phyloP scores from a whole-genome alignment of 495 filamentous ascomycete species.

The Aspergillus asperescens region DNA sequence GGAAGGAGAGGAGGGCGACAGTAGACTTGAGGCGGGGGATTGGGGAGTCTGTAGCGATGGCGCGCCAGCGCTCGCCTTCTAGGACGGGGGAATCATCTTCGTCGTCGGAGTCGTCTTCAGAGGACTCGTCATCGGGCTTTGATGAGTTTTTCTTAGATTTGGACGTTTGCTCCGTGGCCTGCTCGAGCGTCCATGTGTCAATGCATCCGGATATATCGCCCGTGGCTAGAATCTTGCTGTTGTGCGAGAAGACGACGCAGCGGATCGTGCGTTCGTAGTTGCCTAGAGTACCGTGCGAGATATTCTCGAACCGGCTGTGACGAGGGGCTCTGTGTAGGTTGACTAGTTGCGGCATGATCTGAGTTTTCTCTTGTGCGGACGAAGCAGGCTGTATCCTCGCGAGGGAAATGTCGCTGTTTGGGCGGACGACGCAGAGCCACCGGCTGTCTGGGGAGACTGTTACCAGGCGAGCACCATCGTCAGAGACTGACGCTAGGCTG shows the following conservation, averaged over 20 bases:
- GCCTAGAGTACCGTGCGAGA: conserved; percentile 63
- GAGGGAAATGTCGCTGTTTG: conserved; percentile 45
- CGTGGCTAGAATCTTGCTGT: conserved; percentile 70
- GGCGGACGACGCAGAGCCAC: conserved; percentile 52
- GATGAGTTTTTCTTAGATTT: conserved; percentile 23
- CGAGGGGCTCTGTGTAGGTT: conserved; percentile 56
- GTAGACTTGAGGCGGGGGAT: conserved; percentile 72
- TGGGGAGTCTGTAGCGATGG: conserved; percentile 59
- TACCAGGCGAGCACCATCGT: conserved; percentile 61
- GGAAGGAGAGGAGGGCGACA: conserved; percentile 70
- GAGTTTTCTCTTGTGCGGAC: conserved; percentile 30
- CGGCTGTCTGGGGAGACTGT: conserved; percentile 47
- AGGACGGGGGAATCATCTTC: conserved; percentile 38
- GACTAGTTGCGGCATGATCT: conserved; percentile 43
- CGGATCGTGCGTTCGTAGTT: conserved; percentile 72
- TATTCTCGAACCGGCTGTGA: conserved; percentile 47
- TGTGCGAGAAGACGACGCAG: conserved; percentile 70
- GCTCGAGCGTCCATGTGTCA: conserved; percentile 74
- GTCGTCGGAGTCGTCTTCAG: conserved; percentile 32
- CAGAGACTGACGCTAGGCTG: conserved; percentile 41
- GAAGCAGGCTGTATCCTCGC: conserved; percentile 39
- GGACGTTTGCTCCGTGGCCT: conserved; percentile 37
- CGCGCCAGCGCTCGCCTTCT: conserved; percentile 57
- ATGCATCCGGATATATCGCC: conserved; percentile 81
- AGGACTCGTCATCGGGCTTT: conserved; percentile 49